Conservation (phyloP, 106 monocot genomes). For the Narthecium ossifragum region DNA sequence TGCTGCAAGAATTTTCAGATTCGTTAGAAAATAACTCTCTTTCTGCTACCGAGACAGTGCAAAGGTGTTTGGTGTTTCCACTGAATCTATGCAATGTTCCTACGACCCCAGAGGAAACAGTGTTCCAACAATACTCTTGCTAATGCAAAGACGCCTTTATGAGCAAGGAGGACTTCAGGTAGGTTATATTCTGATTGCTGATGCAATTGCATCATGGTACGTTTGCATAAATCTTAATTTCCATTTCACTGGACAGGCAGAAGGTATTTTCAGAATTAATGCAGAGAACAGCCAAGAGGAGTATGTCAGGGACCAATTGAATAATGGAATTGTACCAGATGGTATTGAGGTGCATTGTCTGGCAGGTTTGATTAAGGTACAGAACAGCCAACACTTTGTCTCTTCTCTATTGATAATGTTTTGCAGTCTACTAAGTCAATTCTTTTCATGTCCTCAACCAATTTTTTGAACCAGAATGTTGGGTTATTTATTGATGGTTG, state of each 20-base stretch:
- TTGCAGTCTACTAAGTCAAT: too few species aligned
- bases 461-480: too few species aligned
- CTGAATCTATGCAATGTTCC: constrained; percentile 68
- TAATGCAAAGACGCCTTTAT: constrained; percentile 58
- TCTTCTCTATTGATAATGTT: too few species aligned
- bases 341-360: constrained; percentile 55
- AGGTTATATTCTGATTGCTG: constrained; percentile 2
- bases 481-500: too few species aligned
- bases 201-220: not conserved
- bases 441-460: too few species aligned
- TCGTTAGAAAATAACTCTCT: too few species aligned
- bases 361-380: constrained; percentile 69
- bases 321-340: constrained; percentile 43
- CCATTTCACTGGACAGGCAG: constrained; percentile 29
- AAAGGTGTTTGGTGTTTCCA: constrained; percentile 65
- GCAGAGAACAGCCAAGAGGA: constrained; percentile 55
- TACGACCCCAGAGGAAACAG: constrained; percentile 69
- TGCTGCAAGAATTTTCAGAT: too few species aligned
- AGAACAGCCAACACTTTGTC: too few species aligned
- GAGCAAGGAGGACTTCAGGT: constrained; percentile 57
- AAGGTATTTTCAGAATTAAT: constrained; percentile 60
- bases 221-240: constrained; percentile 2
- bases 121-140: constrained; percentile 62
- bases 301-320: constrained; percentile 48
- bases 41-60: constrained; percentile 26